Evolutionary conservation across 1,284 basidiomycete genomes (phyloP).

Genomic region (Heterobasidion occidentale): DNA sequence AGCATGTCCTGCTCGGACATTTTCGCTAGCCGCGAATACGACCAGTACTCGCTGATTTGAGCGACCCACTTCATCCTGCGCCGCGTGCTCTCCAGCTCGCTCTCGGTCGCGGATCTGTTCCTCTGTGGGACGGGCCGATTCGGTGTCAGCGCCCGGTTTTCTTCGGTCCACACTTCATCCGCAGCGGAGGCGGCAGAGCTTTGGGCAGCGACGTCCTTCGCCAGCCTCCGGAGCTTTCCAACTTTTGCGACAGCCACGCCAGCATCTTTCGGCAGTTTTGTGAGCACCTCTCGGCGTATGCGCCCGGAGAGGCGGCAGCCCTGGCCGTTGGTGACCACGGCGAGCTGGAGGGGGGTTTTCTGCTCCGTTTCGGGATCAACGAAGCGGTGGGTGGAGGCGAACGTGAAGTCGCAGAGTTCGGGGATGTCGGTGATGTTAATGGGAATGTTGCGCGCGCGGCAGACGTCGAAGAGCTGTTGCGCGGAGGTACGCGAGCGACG

Average conservation of each 20-base stretch:
- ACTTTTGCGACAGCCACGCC: conserved; percentile 77
- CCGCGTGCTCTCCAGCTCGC: conserved; percentile 38
- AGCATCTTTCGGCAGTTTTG: conserved; percentile 65
- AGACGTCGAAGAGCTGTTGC: conserved; percentile 43
- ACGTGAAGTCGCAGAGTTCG: conserved; percentile 83
- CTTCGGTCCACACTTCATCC: conserved; percentile 45
- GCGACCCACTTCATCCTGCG: conserved; percentile 84
- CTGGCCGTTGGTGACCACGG: conserved; percentile 86
- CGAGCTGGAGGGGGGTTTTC: conserved; percentile 71
- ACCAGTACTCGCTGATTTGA: conserved; percentile 93
- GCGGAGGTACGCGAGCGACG: conserved; percentile 46
- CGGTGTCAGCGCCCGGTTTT: conserved; percentile 53
- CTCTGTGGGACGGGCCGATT: conserved; percentile 77
- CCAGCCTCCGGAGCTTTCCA: conserved; percentile 61
- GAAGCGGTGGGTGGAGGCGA: conserved; percentile 85
- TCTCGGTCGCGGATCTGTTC: conserved; percentile 30
- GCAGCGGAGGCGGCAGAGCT: conserved; percentile 14
- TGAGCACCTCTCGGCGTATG: conserved; percentile 78
- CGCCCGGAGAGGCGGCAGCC: conserved; percentile 85
- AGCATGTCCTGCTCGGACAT: conserved; percentile 69
- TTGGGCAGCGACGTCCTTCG: conserved; percentile 32
- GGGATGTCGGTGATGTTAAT: conserved; percentile 88
- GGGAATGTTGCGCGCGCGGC: conserved; percentile 55
- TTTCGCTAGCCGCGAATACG: conserved; percentile 67
- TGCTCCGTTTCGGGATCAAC: conserved; percentile 34